phyloP scores from a whole-genome alignment of 306 rosid species.

The Bauhinia variegata region DNA sequence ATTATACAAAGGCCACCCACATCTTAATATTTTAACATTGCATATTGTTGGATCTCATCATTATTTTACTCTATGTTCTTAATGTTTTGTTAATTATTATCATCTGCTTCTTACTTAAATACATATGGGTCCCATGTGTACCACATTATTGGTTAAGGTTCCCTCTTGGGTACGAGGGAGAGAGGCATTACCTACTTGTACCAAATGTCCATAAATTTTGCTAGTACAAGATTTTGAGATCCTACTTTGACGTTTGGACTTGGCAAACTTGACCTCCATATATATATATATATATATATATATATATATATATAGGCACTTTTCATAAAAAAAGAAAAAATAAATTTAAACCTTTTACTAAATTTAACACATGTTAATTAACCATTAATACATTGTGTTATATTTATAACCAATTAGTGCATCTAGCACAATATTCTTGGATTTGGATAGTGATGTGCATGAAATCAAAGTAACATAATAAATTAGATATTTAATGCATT shows the following conservation, averaged over 20 bases:
- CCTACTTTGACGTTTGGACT: slow-evolving; percentile 9
- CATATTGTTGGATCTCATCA: slow-evolving; percentile 5
- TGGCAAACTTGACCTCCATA: slow-evolving; percentile 1
- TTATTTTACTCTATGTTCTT: slow-evolving; percentile 1
- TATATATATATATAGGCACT: too few species aligned
- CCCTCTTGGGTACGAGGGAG: neutral
- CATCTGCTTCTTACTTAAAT: neutral
- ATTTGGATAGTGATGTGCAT: neutral
- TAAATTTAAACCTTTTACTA: too few species aligned
- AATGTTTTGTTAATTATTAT: slow-evolving; percentile 20
- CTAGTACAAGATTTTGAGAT: neutral
- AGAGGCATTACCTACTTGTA: slow-evolving; percentile 18
- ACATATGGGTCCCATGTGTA: slow-evolving; percentile 1
- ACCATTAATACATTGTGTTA: neutral
- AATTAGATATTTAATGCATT: neutral
- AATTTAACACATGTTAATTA: too few species aligned
- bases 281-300: too few species aligned
- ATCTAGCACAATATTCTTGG: neutral
- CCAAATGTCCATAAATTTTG: slow-evolving; percentile 29
- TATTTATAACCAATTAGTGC: too few species aligned
- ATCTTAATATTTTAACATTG: slow-evolving; percentile 6
- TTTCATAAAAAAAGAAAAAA: too few species aligned
- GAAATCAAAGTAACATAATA: slow-evolving; percentile 14
- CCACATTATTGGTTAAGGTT: slow-evolving; percentile 15
- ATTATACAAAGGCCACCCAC: slow-evolving; percentile 22